These are phyloP conservation scores for Cyberlindnera meyerae DNA, from an alignment of 805 yeast species.

Conservation along the genomic window DNA sequence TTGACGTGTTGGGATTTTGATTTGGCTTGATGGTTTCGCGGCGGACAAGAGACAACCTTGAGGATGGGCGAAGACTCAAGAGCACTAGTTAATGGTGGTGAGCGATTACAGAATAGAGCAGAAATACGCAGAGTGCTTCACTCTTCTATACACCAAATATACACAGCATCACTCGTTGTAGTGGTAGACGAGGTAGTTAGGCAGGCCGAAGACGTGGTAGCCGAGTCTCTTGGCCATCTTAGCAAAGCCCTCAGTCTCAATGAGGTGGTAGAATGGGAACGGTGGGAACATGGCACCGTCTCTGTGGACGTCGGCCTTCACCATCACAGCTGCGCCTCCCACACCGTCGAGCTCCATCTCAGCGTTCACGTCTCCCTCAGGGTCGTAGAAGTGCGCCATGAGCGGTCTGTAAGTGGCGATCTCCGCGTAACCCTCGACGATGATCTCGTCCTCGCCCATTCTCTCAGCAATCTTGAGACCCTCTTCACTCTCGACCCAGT, in stretches of 20 bases:
- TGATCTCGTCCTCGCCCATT: slow-evolving; percentile 82
- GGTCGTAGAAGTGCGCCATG: slow-evolving; percentile 84
- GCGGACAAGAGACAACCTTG: too few species aligned
- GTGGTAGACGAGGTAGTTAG: slow-evolving; percentile 90
- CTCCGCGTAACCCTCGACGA: slow-evolving; percentile 92
- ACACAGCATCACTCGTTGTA: slow-evolving; percentile 79
- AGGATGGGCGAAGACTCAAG: too few species aligned
- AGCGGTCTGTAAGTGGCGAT: slow-evolving; percentile 90
- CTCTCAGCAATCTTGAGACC: slow-evolving; percentile 70
- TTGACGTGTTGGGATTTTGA: too few species aligned
- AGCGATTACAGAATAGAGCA: too few species aligned
- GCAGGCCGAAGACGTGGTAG: slow-evolving; percentile 86
- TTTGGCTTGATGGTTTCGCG: too few species aligned
- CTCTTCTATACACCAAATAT: neutral
- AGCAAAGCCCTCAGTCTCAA: slow-evolving; percentile 98
- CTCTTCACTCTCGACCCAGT: slow-evolving; percentile 86
- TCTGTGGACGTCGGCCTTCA: slow-evolving; percentile 95
- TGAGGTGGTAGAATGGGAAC: slow-evolving; percentile 93
- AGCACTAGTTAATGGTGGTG: too few species aligned
- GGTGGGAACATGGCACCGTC: slow-evolving; percentile 99
- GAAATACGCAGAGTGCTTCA: too few species aligned
- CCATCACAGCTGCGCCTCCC: slow-evolving; percentile 95
- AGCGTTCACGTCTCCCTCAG: slow-evolving; percentile 52
- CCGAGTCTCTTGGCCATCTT: slow-evolving; percentile 95
- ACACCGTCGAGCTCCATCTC: slow-evolving; percentile 93